These are phyloP conservation scores for Stachybotrys echinatus DNA, from an alignment of 2,329 filamentous ascomycete species.

Conservation along the genomic window DNA sequence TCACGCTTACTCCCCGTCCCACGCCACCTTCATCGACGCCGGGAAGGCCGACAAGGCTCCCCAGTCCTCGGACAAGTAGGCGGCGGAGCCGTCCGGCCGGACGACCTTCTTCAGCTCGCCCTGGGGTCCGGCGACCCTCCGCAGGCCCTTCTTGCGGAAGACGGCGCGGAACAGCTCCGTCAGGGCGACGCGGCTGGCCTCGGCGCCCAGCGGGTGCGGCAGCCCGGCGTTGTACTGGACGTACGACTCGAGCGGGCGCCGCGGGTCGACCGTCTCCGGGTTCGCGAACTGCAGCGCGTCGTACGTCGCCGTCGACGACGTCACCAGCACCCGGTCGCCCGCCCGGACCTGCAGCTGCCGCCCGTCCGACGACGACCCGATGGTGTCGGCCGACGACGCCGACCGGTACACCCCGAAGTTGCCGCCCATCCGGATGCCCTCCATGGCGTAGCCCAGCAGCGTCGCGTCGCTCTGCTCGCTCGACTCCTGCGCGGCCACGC, in stretches of 20 bases:
- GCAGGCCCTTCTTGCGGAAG: constrained; percentile 55
- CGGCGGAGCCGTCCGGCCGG: constrained; percentile 46
- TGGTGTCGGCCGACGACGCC: constrained; percentile 42
- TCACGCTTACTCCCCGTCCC: constrained; percentile 32
- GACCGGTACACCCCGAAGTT: constrained; percentile 57
- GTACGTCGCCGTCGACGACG: constrained; percentile 50
- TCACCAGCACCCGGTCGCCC: constrained; percentile 58
- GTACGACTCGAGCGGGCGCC: constrained; percentile 59
- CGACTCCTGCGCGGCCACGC: constrained; percentile 49
- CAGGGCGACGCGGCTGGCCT: constrained; percentile 56
- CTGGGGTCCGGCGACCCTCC: constrained; percentile 56
- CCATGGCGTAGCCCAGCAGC: constrained; percentile 65
- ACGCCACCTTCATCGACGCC: constrained; percentile 47
- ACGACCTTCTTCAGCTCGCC: constrained; percentile 63
- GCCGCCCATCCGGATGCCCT: constrained; percentile 64
- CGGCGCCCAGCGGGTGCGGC: constrained; percentile 55
- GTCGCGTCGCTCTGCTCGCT: constrained; percentile 54
- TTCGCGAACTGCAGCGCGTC: constrained; percentile 57
- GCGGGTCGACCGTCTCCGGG: constrained; percentile 55
- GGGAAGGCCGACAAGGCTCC: constrained; percentile 43
- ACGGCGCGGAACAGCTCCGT: constrained; percentile 64
- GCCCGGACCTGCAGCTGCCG: constrained; percentile 43
- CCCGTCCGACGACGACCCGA: constrained; percentile 48
- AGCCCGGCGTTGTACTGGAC: constrained; percentile 59
- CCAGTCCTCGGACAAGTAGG: constrained; percentile 65